Evolutionary conservation across 23 red algal genomes (phyloP), one percentile per base, ranked within the genome.

Genomic region (Gracilariopsis chorda): DNA sequence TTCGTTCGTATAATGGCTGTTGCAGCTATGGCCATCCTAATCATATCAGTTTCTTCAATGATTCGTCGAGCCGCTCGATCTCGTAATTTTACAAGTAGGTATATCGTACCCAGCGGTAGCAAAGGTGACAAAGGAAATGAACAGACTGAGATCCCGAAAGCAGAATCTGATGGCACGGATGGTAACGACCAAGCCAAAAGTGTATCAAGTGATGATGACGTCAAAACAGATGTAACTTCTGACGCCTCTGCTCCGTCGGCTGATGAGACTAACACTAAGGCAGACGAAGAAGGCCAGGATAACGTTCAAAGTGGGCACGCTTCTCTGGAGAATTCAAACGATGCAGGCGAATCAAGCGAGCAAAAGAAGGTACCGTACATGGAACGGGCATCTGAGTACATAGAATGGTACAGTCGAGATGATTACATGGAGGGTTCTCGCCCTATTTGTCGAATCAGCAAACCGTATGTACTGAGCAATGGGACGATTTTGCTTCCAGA

Each of bases 381-480:
- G 65, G 85, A 89, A 25, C 53, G 65, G 19, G 51, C 69, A 2
- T 14, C 49, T 24, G 85, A 89, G 35, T 34, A 51, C 9, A 89
- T 89, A 57, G 69, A 89, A 44, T 89, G 85, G 85, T 89, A 89
- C 58, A 89, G 47, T 3, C 42, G 85, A 61, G 51, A 34, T 27
- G 85, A 89, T 56, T 89, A 78, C 69, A 89, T 73, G 72, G 85
- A 78, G 2, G 85, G 85, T 12, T 55, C 65, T 12, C 65, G 85
- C 29, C 85, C 85, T 20, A 89, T 89, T 48, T 89, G 85, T 42
- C 85, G 85, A 19, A 58, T 89, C 6, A 89, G 69, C 72, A 77
- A 89, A 28, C 85, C 85, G n/a, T 89, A 78, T 36, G 14, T 89
- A 17, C 72, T 89, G 30, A 89, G 85, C 70, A 89, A 89, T 51